A percentile compares a stretch with the other conserved stretches of the same genome.
These are phyloP conservation scores for Neofusicoccum cordaticola DNA, from an alignment of 2,329 filamentous ascomycete species.

Conservation along the genomic window DNA sequence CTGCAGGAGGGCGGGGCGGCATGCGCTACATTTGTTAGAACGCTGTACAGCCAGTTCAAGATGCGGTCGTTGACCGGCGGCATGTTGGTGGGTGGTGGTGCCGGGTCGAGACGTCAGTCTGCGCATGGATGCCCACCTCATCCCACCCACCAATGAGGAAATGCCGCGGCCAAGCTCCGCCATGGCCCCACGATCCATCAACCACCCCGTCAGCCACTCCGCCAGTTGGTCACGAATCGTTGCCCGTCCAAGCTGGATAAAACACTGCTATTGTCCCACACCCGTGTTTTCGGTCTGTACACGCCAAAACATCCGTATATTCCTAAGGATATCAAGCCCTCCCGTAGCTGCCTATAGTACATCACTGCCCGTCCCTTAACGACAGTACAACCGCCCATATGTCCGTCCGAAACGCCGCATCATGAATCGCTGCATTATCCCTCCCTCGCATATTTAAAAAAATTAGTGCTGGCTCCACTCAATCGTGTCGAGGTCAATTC, in stretches of 20 bases:
- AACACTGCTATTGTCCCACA: no score
- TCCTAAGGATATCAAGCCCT: conserved; percentile 5
- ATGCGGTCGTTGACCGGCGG: conserved; percentile 80
- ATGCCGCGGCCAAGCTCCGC: neutral
- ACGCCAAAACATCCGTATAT: neutral
- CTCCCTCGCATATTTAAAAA: conserved; percentile 5
- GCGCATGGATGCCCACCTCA: neutral
- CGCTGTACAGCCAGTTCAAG: conserved; percentile 92
- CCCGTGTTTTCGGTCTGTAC: no score
- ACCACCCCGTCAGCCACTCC: neutral
- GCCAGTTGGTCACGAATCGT: no score
- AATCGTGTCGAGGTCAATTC: conserved; percentile 90
- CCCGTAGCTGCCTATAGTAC: conserved; percentile 4
- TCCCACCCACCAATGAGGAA: neutral
- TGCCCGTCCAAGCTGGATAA: no score
- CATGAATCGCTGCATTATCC: conserved; percentile 9
- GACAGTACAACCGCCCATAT: conserved; percentile 6
- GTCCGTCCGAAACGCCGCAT: conserved; percentile 6
- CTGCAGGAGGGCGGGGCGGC: neutral
- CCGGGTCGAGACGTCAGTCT: neutral
- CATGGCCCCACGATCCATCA: neutral
- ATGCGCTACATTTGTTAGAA: conserved; percentile 57
- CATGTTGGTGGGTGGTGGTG: conserved; percentile 36
- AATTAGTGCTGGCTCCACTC: conserved; percentile 96
- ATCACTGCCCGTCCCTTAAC: neutral